Evolutionary conservation across 140 eudicot species (phyloP), one percentile per base, ranked within the genome.

Genomic region (Ambrosia hybrid): DNA sequence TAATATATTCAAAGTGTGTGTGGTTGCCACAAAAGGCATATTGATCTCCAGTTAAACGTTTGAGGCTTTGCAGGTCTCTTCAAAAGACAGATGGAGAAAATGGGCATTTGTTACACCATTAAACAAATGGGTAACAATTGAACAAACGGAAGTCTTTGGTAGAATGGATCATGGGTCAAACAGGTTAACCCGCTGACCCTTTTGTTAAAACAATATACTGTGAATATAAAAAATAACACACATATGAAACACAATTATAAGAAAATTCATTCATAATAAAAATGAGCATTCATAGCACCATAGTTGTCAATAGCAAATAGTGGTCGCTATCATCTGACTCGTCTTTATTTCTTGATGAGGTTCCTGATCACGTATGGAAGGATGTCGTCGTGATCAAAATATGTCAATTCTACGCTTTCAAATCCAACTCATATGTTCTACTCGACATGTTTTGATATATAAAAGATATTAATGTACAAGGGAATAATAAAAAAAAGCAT

Each of bases 301-400:
- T 21, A 21, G 1, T 21, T 21, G 0, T 21, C 30, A 21, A 21
- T 21, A n/a, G n/a, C n/a, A 1, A 1, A 21, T 1, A 1, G 1
- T 21, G 1, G 30, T 1, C n/a, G n/a, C n/a, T n/a, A n/a, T n/a
- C 66, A 76, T 8, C 41, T 9, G 43, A 21, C 11, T 17, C 4
- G 38, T 65, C 55, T 64, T 79, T 79, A 83, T 75, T 88, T 72
- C 73, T 80, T 83, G 56, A 80, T 79, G 73, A 92, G 76, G 63
- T 83, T 84, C 72, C 96, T 78, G 67, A 87, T 83, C 43, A 92
- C 98, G 58, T 83, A 92, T 14, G 76, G 95, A 74, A 92, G 95
- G 84, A 92, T 92, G 62, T 95, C 98, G 6, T 96, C 90, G 41
- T 89, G 92, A 68, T 92, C 89, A 38, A 86, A 92, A 62, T 92